Conservation (phyloP, 2,329 filamentous ascomycete genomes). For the Fusarium sp. region DNA sequence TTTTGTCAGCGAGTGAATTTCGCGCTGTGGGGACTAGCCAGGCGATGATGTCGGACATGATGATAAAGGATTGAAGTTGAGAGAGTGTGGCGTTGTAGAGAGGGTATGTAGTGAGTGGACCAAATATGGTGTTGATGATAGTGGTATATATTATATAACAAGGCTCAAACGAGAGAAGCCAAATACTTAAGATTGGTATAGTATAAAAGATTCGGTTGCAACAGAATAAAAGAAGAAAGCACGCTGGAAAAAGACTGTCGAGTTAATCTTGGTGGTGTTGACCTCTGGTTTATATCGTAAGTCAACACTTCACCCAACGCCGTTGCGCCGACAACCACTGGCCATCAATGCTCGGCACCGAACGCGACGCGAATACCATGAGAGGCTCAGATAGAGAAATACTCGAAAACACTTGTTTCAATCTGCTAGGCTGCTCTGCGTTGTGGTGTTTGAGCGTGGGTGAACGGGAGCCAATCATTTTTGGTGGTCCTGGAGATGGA, state of each 20-base stretch:
- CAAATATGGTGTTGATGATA: not conserved
- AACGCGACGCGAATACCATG: slow-evolving; percentile 24
- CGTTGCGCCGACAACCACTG: slow-evolving; percentile 40
- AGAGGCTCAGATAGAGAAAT: not conserved
- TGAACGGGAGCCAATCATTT: slow-evolving; percentile 31
- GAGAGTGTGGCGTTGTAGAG: slow-evolving; percentile 7
- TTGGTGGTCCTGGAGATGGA: not conserved
- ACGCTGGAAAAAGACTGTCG: slow-evolving; percentile 30
- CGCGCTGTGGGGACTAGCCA: slow-evolving; percentile 53
- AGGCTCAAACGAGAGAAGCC: slow-evolving; percentile 43
- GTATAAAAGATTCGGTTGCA: not conserved
- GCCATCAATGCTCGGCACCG: slow-evolving; percentile 9
- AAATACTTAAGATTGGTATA: not conserved
- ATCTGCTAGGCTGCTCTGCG: slow-evolving; percentile 3
- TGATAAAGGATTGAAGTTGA: slow-evolving; percentile 1
- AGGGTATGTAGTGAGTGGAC: slow-evolving; percentile 19
- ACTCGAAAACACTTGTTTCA: slow-evolving; percentile 31
- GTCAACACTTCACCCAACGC: slow-evolving; percentile 15
- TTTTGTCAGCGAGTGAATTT: slow-evolving; percentile 48
- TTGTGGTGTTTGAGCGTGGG: slow-evolving; percentile 26
- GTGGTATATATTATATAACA: not conserved
- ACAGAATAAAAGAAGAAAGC: slow-evolving; percentile 13
- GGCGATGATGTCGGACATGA: slow-evolving; percentile 49
- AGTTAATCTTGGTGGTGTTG: not conserved
- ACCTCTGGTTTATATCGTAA: slow-evolving; percentile 26